Conservation (phyloP, 1,284 basidiomycete species). For the Microbotryum saponariae region DNA sequence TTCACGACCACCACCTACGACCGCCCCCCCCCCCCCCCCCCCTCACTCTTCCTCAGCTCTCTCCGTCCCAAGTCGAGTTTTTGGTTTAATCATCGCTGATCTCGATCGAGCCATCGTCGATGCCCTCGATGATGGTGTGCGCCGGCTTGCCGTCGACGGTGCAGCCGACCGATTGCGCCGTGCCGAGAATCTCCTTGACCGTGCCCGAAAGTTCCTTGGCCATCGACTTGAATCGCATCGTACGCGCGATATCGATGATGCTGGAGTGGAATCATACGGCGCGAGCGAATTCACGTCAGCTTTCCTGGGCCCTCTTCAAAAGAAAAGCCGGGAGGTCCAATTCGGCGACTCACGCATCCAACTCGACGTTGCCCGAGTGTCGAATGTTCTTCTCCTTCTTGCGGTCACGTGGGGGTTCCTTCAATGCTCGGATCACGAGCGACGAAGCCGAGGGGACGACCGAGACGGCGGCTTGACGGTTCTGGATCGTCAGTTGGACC, state of each 20-base stretch:
- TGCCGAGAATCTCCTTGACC: constrained; percentile 58
- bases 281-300: not conserved
- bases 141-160: constrained; percentile 89
- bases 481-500: constrained; percentile 98
- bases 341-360: constrained; percentile 59
- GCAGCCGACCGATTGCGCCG: constrained; percentile 81
- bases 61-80: too few species aligned
- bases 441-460: constrained; percentile 98
- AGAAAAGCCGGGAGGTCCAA: too few species aligned
- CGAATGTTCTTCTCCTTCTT: constrained; percentile 99
- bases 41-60: too few species aligned
- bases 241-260: constrained; percentile 90
- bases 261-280: not conserved
- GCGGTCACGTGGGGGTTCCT: constrained; percentile 97
- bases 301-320: not conserved
- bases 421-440: constrained; percentile 96
- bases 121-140: constrained; percentile 92
- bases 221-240: constrained; percentile 91
- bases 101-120: constrained; percentile 91
- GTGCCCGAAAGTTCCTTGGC: constrained; percentile 83
- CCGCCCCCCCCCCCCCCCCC: too few species aligned
- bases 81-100: constrained; percentile 74
- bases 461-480: constrained; percentile 94
- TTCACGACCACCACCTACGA: too few species aligned
- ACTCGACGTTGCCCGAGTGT: constrained; percentile 87